Evolutionary conservation across 2,329 filamentous ascomycete genomes (phyloP).

Genomic region (Claviceps digitariae): DNA sequence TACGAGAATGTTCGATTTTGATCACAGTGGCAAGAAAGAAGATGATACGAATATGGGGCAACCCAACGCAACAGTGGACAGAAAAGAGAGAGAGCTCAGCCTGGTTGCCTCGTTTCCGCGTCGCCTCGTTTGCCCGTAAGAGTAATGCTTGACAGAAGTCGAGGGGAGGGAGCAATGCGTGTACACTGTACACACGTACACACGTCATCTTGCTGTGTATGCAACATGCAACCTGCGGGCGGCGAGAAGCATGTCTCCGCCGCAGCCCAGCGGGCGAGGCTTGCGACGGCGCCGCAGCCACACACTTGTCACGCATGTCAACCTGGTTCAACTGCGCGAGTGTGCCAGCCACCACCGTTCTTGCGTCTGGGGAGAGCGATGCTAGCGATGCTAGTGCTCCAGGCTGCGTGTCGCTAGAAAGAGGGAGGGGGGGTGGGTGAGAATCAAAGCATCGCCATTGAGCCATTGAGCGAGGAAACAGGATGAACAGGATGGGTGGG

Average conservation of each 20-base stretch:
- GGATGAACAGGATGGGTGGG: too few relatives aligned
- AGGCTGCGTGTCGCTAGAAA: not conserved
- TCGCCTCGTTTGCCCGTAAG: not conserved
- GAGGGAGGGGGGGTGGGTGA: not conserved
- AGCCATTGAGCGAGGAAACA: not conserved
- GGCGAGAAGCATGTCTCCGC: slow-evolving; percentile 2
- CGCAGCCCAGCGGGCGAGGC: slow-evolving; percentile 6
- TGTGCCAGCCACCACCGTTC: not conserved
- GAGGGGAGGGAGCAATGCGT: not conserved
- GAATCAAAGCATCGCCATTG: not conserved
- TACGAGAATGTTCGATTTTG: too few relatives aligned
- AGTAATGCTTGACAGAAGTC: not conserved
- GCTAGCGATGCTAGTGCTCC: not conserved
- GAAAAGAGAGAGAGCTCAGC: too few relatives aligned
- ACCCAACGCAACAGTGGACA: too few relatives aligned
- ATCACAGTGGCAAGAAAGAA: too few relatives aligned
- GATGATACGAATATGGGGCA: too few relatives aligned
- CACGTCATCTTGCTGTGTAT: not conserved
- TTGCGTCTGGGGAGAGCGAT: not conserved
- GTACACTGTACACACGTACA: not conserved
- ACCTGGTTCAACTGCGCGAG: not conserved
- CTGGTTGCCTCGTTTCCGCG: not conserved
- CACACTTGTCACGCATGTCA: slow-evolving; percentile 3
- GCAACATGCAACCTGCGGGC: slow-evolving; percentile 1
- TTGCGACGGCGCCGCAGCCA: slow-evolving; percentile 8